Evolutionary conservation across 139 green algal genomes (phyloP).

Genomic region (Chlamydomonas sp.): DNA sequence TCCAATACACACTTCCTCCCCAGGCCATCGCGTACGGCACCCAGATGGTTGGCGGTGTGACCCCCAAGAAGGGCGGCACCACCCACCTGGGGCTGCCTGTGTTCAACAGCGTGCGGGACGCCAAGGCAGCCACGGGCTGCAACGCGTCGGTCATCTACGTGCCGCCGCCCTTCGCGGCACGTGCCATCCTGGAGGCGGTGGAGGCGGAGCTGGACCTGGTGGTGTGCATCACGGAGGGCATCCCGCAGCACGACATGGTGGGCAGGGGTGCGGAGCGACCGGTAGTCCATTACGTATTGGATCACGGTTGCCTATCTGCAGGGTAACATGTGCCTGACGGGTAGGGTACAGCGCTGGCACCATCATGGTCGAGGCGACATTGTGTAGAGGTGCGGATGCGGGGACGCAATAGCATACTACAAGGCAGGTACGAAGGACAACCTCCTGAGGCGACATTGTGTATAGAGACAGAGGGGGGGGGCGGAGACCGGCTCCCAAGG

Average conservation of each 20-base stretch:
- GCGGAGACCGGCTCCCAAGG: no score
- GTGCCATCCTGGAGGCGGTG: constrained; percentile 94
- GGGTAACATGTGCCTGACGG: not conserved
- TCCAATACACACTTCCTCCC: not conserved
- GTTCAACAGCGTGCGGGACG: constrained; percentile 92
- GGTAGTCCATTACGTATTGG: not conserved
- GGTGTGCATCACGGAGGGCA: constrained; percentile 99
- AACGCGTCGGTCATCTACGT: constrained; percentile 96
- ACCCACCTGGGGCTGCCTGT: constrained; percentile 96
- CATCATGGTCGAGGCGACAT: not conserved
- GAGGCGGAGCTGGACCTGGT: constrained; percentile 96
- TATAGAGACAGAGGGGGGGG: no score
- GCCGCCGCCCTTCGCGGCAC: constrained; percentile 94
- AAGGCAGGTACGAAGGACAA: no score
- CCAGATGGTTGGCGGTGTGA: constrained; percentile 98
- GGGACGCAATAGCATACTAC: no score
- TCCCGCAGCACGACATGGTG: constrained; percentile 98
- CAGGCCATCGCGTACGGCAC: constrained; percentile 98
- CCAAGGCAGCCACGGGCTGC: constrained; percentile 83
- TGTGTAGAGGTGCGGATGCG: not conserved
- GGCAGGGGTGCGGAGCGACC: not conserved
- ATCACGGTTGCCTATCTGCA: not conserved
- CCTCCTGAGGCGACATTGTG: no score
- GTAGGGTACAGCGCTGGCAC: not conserved
- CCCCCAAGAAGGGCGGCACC: constrained; percentile 94